Percentiles rank a stretch among this genome's conserved stretches.
Conservation (phyloP, 2,329 filamentous ascomycete species). For the Penicillium sp. region DNA sequence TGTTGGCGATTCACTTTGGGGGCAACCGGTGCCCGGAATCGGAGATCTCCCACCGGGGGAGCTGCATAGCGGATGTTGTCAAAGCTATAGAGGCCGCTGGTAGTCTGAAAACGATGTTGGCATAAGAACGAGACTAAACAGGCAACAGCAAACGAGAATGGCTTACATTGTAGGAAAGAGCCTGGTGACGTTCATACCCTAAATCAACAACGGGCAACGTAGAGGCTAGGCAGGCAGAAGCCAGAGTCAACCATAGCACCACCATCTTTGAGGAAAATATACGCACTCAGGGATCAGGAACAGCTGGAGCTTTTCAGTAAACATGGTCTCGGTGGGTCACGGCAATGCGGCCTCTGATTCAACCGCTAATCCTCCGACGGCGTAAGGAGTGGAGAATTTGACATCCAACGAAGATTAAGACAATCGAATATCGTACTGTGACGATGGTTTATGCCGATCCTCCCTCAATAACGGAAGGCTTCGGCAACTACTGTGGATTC, state of each 20-base stretch:
- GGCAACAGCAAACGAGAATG: neutral
- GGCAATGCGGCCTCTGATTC: neutral
- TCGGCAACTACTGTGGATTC: neutral
- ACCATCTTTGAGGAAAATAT: slow-evolving; percentile 11
- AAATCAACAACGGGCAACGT: slow-evolving; percentile 51
- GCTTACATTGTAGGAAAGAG: slow-evolving; percentile 27
- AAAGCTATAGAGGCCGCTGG: slow-evolving; percentile 55
- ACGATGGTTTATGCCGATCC: neutral
- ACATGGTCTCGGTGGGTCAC: neutral
- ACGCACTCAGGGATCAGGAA: neutral
- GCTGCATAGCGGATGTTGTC: slow-evolving; percentile 60
- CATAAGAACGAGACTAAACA: neutral
- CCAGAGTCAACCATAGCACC: slow-evolving; percentile 13
- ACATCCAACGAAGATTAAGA: neutral
- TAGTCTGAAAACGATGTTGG: slow-evolving; percentile 14
- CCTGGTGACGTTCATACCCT: slow-evolving; percentile 56
- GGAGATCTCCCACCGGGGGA: slow-evolving; percentile 53
- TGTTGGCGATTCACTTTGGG: slow-evolving; percentile 46
- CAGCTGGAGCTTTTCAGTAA: neutral
- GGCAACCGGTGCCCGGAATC: slow-evolving; percentile 52
- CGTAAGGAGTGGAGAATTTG: neutral
- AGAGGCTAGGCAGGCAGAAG: slow-evolving; percentile 20
- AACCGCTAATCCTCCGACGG: neutral
- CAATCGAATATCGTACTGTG: neutral
- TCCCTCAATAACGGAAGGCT: neutral